Evolutionary conservation across 2,329 filamentous ascomycete genomes (phyloP).

Genomic region (Didymella pinodella): DNA sequence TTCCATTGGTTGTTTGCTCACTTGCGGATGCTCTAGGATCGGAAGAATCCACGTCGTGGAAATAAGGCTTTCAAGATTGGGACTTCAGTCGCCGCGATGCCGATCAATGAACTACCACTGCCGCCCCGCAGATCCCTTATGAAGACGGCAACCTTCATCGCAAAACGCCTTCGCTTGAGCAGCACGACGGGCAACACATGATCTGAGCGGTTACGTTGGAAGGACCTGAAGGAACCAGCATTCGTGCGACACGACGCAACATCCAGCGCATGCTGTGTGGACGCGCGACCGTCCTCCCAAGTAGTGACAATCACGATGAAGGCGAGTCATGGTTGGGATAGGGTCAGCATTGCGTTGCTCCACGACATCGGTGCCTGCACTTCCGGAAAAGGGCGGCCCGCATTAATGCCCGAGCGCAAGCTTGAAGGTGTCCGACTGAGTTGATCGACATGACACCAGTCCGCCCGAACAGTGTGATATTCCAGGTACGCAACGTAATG

Average conservation of each 20-base stretch:
- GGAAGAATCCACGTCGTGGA: neutral
- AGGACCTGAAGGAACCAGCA: neutral
- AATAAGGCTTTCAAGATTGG: neutral
- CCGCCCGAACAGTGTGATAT: neutral
- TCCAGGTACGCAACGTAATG: neutral
- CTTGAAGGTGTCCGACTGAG: neutral
- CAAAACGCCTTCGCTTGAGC: neutral
- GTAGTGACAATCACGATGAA: neutral
- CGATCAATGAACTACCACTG: conserved; percentile 1
- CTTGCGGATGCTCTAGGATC: neutral
- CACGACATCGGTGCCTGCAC: neutral
- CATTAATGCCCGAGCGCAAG: conserved; percentile 1
- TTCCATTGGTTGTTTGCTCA: neutral
- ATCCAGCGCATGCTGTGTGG: neutral
- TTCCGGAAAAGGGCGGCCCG: neutral
- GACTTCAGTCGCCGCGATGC: neutral
- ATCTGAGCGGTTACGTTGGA: neutral
- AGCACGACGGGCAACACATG: neutral
- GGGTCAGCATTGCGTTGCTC: neutral
- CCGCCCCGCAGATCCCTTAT: neutral
- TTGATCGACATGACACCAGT: neutral
- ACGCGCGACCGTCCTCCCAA: neutral
- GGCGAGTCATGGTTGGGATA: conserved; percentile 2
- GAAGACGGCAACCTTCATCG: neutral
- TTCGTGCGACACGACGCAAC: neutral